A percentile compares a stretch with the other conserved stretches of the same genome.
Conservation (phyloP, 1,284 basidiomycete genomes). For the Volvariella volvacea region DNA sequence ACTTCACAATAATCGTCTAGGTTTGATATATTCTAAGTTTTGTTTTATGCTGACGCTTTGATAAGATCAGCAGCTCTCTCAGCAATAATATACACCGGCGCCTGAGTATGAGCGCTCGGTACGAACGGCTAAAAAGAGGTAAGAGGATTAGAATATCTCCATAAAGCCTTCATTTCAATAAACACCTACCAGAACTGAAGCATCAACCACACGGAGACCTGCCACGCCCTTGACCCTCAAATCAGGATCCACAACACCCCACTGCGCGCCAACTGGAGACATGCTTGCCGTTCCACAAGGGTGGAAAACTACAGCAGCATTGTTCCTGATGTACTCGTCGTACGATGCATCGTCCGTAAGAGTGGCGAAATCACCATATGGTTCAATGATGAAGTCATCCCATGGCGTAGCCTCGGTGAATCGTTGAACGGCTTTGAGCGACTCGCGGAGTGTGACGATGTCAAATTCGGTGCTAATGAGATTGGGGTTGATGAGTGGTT, state of each 20-base stretch:
- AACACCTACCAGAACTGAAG: slow-evolving; percentile 26
- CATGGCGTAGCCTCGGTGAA: slow-evolving; percentile 15
- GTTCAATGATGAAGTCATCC: slow-evolving; percentile 18
- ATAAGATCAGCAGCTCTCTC: slow-evolving; percentile 8
- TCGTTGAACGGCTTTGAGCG: slow-evolving; percentile 11
- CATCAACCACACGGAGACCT: slow-evolving; percentile 35
- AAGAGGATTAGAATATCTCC: neutral
- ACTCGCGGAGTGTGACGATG: slow-evolving; percentile 10
- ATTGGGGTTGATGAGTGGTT: slow-evolving; percentile 23
- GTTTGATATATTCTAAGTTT: too few relatives aligned
- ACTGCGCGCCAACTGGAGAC: slow-evolving; percentile 15
- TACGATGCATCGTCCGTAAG: slow-evolving; percentile 26
- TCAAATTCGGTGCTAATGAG: slow-evolving; percentile 16
- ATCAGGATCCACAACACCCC: slow-evolving; percentile 30
- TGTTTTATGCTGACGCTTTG: neutral
- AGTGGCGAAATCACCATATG: slow-evolving; percentile 15
- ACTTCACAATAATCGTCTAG: too few relatives aligned
- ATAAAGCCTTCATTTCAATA: neutral
- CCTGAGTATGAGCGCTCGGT: slow-evolving; percentile 6
- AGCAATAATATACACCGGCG: slow-evolving; percentile 5
- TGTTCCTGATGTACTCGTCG: slow-evolving; percentile 22
- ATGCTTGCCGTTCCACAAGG: slow-evolving; percentile 25
- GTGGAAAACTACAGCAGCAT: slow-evolving; percentile 28
- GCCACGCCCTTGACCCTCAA: slow-evolving; percentile 33
- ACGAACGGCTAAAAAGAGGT: slow-evolving; percentile 5